Percentiles rank a stretch among this genome's conserved stretches.
phyloP scores from a whole-genome alignment of 768 basidiomycete species.

The Pleurotus eryngii region DNA sequence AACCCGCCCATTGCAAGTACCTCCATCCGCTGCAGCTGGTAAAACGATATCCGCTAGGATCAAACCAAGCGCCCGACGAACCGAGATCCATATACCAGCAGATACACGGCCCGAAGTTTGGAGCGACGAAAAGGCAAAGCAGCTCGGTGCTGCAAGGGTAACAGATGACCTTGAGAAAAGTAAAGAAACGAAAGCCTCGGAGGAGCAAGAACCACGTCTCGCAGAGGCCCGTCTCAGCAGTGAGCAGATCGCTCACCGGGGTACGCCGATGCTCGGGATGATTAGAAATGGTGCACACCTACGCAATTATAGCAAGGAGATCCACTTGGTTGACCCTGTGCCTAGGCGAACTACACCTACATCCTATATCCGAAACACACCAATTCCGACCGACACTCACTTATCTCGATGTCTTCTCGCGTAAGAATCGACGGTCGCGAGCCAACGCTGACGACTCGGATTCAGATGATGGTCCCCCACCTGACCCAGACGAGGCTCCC shows the following conservation, averaged over 20 bases:
- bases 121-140: conserved; percentile 67
- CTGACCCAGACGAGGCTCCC: conserved; percentile 70
- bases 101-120: conserved; percentile 80
- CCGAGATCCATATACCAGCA: conserved; percentile 81
- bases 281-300: conserved; percentile 59
- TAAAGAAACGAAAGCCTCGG: conserved; percentile 50
- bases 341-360: conserved; percentile 68
- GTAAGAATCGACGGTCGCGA: conserved; percentile 52
- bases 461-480: conserved; percentile 75
- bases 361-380: conserved; percentile 75
- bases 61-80: conserved; percentile 56
- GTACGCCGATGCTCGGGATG: conserved; percentile 73
- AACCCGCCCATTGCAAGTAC: conserved; percentile 67
- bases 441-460: conserved; percentile 59
- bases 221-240: conserved; percentile 70
- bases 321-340: not conserved
- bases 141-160: conserved; percentile 58
- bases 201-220: conserved; percentile 55
- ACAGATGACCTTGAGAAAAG: conserved; percentile 82
- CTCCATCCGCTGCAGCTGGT: conserved; percentile 71
- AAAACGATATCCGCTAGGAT: conserved; percentile 74
- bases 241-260: conserved; percentile 64
- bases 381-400: conserved; percentile 82
- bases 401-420: conserved; percentile 71
- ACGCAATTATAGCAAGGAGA: not conserved